Percentiles rank a stretch among this genome's conserved stretches.
These are phyloP conservation scores for Rhododendron molle DNA, from an alignment of 148 eudicot species.

Conservation along the genomic window DNA sequence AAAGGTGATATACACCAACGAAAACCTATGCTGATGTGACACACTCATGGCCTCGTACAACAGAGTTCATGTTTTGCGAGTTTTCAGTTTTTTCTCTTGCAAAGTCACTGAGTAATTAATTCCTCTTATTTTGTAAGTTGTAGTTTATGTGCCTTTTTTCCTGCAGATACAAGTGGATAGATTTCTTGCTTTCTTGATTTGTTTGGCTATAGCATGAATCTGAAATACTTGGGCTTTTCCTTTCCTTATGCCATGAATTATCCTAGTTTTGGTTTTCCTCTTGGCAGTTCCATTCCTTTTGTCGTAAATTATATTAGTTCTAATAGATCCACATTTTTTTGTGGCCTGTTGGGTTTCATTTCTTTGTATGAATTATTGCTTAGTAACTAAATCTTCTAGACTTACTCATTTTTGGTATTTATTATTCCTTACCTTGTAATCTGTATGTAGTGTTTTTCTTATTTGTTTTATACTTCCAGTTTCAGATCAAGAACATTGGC, in stretches of 20 bases:
- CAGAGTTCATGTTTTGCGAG: not conserved
- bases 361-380: conserved; percentile 65
- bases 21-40: not conserved
- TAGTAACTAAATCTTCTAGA: not conserved
- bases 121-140: not conserved
- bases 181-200: not conserved
- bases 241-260: not conserved
- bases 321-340: not conserved
- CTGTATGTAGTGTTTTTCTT: conserved; percentile 3
- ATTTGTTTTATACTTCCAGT: conserved; percentile 26
- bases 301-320: not conserved
- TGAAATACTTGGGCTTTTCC: not conserved
- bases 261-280: not conserved
- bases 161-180: not conserved
- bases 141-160: not conserved
- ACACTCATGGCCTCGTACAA: not conserved
- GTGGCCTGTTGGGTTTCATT: not conserved
- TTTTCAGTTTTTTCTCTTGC: not conserved
- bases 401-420: not conserved
- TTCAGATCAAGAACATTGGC: conserved; percentile 58
- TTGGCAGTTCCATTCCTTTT: not conserved
- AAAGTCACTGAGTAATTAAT: not conserved
- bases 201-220: not conserved
- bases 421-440: not conserved
- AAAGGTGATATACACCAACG: not conserved